Conservation (phyloP, 2,329 filamentous ascomycete species). For the Ophiocordyceps sinensis region DNA sequence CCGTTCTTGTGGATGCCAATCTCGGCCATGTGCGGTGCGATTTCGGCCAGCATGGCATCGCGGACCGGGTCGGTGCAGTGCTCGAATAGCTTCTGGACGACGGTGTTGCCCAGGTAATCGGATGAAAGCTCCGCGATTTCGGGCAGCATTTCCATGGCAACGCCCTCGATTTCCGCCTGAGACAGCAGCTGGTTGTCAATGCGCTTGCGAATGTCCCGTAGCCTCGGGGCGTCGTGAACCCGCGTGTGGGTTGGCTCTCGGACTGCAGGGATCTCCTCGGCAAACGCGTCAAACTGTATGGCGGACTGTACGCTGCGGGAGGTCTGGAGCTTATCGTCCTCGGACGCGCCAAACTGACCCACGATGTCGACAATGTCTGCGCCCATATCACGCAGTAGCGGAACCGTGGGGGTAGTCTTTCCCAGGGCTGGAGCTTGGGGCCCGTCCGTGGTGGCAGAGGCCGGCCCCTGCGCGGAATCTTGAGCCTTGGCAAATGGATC, state of each 20-base stretch:
- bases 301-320: conserved; percentile 60
- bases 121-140: conserved; percentile 92
- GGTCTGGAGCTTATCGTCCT: conserved; percentile 64
- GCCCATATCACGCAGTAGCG: conserved; percentile 64
- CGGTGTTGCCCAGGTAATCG: conserved; percentile 95
- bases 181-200: conserved; percentile 91
- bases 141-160: conserved; percentile 85
- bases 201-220: conserved; percentile 90
- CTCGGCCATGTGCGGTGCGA: conserved; percentile 83
- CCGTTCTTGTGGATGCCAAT: conserved; percentile 99
- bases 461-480: conserved; percentile 21
- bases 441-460: conserved; percentile 19
- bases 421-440: conserved; percentile 15
- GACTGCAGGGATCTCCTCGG: conserved; percentile 77
- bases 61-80: conserved; percentile 83
- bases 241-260: conserved; percentile 79
- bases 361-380: conserved; percentile 76
- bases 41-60: conserved; percentile 79
- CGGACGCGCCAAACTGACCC: conserved; percentile 70
- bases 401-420: conserved; percentile 46
- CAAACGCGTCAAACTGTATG: conserved; percentile 57
- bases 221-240: conserved; percentile 83
- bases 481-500: conserved; percentile 58
- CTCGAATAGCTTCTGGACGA: conserved; percentile 98
- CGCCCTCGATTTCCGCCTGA: conserved; percentile 77